Evolutionary conservation across 148 eudicot species (phyloP), one percentile per base, ranked within the genome.

Genomic region (Rhododendron griersonianum): DNA sequence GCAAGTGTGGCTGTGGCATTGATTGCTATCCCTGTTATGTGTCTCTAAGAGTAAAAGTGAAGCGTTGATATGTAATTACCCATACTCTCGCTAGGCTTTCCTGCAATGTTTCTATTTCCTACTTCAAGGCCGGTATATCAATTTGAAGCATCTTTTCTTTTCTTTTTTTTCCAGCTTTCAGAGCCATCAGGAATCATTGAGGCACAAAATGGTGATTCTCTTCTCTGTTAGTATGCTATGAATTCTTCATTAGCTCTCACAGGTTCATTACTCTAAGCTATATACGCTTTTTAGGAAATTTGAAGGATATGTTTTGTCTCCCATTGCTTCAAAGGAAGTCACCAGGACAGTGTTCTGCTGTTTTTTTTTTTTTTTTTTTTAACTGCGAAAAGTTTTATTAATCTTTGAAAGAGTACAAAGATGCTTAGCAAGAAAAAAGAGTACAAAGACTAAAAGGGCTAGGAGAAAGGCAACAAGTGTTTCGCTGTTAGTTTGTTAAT

Each of bases 151-250:
- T 55, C 47, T 86, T 39, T 77, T 48, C 23, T 2, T 1, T 74
- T 18, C 47, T 35, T 35, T 8, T 75, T 78, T 82, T 86, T 90
- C 89, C 97, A 96, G 99, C 95, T 96, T 81, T 96, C 99, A 51
- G 99, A 96, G 87, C 99, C 99, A 81, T 87, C 99, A 25, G 99
- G 99, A 89, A 93, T 96, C 83, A 93, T 92, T 80, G 94, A 96
- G 92, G 98, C 89, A 25, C 89, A 91, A 91, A 88, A 90, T 80
- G 99, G 99, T 96, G 85, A 91, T 75, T 33, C 80, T 85, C 84
- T 89, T 85, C 47, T 80, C 78, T 63, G 61, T 84, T 73, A 30
- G 44, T 75, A 33, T 85, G 82, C 86, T 69, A 67, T 59, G 63
- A 47, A 48, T 48, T 78, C 51, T 78, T 87, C 37, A 15, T 48